phyloP scores from a whole-genome alignment of 2,329 filamentous ascomycete genomes.

The Cercospora brassicicola region DNA sequence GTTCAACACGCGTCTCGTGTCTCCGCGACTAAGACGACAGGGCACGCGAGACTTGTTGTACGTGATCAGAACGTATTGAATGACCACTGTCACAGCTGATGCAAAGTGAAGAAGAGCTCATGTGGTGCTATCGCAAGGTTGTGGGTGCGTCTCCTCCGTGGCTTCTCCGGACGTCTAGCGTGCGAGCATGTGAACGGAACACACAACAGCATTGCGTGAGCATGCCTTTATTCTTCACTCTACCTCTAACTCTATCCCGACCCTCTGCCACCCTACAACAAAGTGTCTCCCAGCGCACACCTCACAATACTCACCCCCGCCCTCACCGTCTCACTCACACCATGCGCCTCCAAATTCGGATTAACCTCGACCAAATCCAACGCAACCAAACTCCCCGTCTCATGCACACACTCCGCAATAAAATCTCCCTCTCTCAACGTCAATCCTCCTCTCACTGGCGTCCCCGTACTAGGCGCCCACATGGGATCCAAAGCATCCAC shows the following conservation, averaged over 20 bases:
- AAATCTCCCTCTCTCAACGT: constrained; percentile 95
- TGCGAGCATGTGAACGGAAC: neutral
- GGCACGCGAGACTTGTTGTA: neutral
- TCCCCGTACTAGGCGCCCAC: constrained; percentile 95
- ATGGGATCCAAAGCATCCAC: constrained; percentile 94
- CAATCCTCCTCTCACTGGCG: constrained; percentile 86
- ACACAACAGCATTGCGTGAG: neutral
- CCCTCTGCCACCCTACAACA: constrained; percentile 57
- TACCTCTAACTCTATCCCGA: neutral
- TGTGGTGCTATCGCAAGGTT: neutral
- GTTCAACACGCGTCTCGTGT: constrained; percentile 3
- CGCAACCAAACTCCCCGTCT: constrained; percentile 58
- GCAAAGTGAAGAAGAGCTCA: neutral
- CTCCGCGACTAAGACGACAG: neutral
- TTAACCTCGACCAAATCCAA: constrained; percentile 60
- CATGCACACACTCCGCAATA: constrained; percentile 72
- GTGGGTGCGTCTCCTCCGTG: neutral
- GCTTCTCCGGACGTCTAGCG: neutral
- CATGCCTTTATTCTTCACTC: neutral
- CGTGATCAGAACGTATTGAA: too few relatives aligned
- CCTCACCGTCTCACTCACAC: constrained; percentile 80
- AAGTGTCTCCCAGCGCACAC: constrained; percentile 86
- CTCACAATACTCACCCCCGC: constrained; percentile 89
- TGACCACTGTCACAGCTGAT: neutral
- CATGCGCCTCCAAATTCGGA: constrained; percentile 53